These are phyloP conservation scores for Sequoia sempervirens DNA, from an alignment of 75 land plant genomes.

Conservation along the genomic window DNA sequence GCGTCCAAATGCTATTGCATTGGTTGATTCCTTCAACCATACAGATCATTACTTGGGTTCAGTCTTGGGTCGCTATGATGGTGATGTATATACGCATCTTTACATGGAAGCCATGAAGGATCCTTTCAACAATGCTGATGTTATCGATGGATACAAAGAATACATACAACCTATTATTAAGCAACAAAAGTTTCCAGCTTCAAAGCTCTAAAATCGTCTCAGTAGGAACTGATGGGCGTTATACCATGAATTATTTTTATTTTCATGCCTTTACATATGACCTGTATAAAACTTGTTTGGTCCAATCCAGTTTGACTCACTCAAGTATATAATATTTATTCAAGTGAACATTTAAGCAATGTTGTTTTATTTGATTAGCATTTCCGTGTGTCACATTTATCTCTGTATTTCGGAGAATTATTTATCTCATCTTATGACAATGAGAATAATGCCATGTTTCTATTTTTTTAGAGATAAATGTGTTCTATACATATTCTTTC, in stretches of 20 bases:
- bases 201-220: not conserved
- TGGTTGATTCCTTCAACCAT: conserved; percentile 52
- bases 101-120: conserved; percentile 49
- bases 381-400: not conserved
- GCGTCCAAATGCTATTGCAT: conserved; percentile 52
- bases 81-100: conserved; percentile 43
- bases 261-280: not conserved
- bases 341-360: not conserved
- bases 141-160: conserved; percentile 42
- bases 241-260: not conserved
- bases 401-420: not conserved
- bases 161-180: conserved; percentile 32
- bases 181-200: conserved; percentile 10
- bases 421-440: not conserved
- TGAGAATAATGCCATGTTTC: not conserved
- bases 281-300: not conserved
- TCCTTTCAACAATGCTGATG: conserved; percentile 29
- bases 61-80: conserved; percentile 47
- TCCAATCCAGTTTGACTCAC: not conserved
- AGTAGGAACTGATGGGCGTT: not conserved
- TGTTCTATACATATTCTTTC: not conserved
- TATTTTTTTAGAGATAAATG: not conserved
- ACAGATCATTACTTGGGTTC: conserved; percentile 49
- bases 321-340: not conserved
- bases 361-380: not conserved